A percentile compares a stretch with the other conserved stretches of the same genome.
Evolutionary conservation across 2,329 filamentous ascomycete genomes (phyloP).

Genomic region (Graphium sp.): DNA sequence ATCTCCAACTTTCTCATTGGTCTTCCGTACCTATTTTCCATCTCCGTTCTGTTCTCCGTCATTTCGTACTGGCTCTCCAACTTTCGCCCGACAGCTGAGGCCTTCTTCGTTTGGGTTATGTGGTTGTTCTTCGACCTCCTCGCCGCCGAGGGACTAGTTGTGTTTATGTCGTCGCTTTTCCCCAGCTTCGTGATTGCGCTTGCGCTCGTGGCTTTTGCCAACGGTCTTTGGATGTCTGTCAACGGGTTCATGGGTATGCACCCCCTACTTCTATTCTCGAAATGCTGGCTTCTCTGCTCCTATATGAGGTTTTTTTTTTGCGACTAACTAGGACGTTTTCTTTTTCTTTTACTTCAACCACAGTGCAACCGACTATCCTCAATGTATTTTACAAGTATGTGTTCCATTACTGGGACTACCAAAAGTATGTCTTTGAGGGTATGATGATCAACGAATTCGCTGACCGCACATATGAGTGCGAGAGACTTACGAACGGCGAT

Average conservation of each 20-base stretch:
- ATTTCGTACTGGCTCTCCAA: slow-evolving; percentile 69
- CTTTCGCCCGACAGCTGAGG: slow-evolving; percentile 45
- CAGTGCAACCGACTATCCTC: slow-evolving; percentile 52
- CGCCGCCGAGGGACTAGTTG: slow-evolving; percentile 68
- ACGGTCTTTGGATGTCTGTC: slow-evolving; percentile 81
- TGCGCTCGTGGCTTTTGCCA: slow-evolving; percentile 68
- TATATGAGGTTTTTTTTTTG: no score
- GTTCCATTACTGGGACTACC: slow-evolving; percentile 81
- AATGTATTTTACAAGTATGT: slow-evolving; percentile 79
- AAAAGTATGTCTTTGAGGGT: slow-evolving; percentile 71
- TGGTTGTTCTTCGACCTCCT: slow-evolving; percentile 77
- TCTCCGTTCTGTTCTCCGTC: slow-evolving; percentile 57
- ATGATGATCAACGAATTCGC: slow-evolving; percentile 89
- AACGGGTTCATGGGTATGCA: slow-evolving; percentile 71
- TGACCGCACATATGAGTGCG: slow-evolving; percentile 45
- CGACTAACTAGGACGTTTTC: no score
- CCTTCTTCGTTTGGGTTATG: slow-evolving; percentile 65
- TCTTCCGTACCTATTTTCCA: slow-evolving; percentile 64
- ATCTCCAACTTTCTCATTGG: slow-evolving; percentile 71
- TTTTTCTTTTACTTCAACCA: no score
- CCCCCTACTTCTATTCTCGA: no score
- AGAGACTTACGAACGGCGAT: slow-evolving; percentile 12
- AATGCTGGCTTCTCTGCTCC: no score
- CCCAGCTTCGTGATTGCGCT: slow-evolving; percentile 69
- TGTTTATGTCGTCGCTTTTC: slow-evolving; percentile 55